These are phyloP conservation scores for Neurospora sp. DNA, from an alignment of 495 filamentous ascomycete genomes.

Conservation along the genomic window DNA sequence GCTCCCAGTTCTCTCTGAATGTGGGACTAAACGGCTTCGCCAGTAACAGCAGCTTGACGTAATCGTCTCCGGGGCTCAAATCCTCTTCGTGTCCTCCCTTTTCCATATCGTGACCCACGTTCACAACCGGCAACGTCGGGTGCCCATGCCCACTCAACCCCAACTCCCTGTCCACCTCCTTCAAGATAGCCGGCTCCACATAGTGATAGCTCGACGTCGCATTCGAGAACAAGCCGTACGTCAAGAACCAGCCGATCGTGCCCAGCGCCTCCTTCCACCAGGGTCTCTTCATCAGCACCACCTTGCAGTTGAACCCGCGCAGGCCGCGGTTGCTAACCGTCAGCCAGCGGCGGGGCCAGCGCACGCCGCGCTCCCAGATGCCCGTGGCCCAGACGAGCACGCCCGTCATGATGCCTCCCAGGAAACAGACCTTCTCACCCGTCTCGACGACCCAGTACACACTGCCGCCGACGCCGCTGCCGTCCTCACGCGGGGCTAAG, in stretches of 20 bases:
- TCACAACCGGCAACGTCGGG: conserved; percentile 23
- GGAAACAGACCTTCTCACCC: conserved; percentile 74
- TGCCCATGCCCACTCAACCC: conserved; percentile 28
- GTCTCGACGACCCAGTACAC: conserved; percentile 94
- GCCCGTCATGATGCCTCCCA: conserved; percentile 74
- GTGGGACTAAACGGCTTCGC: conserved; percentile 91
- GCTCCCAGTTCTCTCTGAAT: conserved; percentile 96
- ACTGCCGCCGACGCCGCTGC: conserved; percentile 76
- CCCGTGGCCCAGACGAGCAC: conserved; percentile 86
- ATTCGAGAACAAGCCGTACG: conserved; percentile 58
- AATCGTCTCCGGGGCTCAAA: conserved; percentile 77
- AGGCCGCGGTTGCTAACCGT: conserved; percentile 80
- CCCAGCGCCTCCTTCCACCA: conserved; percentile 71
- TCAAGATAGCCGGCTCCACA: conserved; percentile 45
- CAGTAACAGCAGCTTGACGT: conserved; percentile 79
- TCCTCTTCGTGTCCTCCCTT: conserved; percentile 68
- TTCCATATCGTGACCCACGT: conserved; percentile 35
- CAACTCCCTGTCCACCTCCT: conserved; percentile 41
- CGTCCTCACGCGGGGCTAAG: conserved; percentile 82
- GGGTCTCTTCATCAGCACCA: conserved; percentile 74
- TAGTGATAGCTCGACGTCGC: conserved; percentile 55
- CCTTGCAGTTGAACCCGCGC: conserved; percentile 86
- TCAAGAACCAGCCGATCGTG: conserved; percentile 63
- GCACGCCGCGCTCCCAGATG: conserved; percentile 86
- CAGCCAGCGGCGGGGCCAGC: conserved; percentile 91